Percentiles rank a stretch among this genome's conserved stretches.
These are phyloP conservation scores for Arthrobotrys musiformis DNA, from an alignment of 2,329 filamentous ascomycete species.

Conservation along the genomic window DNA sequence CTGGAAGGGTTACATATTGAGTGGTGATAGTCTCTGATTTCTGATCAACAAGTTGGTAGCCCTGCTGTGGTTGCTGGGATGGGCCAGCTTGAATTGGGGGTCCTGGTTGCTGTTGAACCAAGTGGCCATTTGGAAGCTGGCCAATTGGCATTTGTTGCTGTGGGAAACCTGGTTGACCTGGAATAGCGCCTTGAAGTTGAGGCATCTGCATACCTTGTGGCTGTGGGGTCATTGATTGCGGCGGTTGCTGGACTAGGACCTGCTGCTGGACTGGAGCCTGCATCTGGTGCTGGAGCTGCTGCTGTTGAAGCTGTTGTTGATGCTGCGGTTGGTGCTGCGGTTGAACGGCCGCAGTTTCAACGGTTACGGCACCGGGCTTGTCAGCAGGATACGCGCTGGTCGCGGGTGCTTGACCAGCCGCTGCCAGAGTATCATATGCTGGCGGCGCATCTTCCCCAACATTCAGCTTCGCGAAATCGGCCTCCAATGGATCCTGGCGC, in stretches of 20 bases:
- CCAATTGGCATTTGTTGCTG: constrained; percentile 60
- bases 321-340: constrained; percentile 21
- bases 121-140: constrained; percentile 61
- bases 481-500: constrained; percentile 55
- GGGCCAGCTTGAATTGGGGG: constrained; percentile 67
- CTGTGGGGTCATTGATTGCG: constrained; percentile 51
- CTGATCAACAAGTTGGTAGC: constrained; percentile 62
- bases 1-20: constrained; percentile 63
- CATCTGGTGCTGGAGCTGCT: constrained; percentile 6
- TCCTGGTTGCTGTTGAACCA: constrained; percentile 57
- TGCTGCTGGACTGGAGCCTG: constrained; percentile 42
- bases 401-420: constrained; percentile 41
- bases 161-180: constrained; percentile 51
- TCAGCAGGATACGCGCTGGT: constrained; percentile 43
- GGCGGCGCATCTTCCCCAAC: constrained; percentile 86
- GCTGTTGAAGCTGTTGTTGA: background rate
- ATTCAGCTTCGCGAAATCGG: constrained; percentile 59
- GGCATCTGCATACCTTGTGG: constrained; percentile 38
- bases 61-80: constrained; percentile 63
- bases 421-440: constrained; percentile 83
- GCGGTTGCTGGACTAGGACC: constrained; percentile 36
- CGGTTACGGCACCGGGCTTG: constrained; percentile 14
- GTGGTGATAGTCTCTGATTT: constrained; percentile 63
- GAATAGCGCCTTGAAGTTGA: constrained; percentile 56
- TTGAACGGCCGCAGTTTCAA: constrained; percentile 45